Percentiles rank a stretch among this genome's conserved stretches.
Evolutionary conservation across 441 rosid species (phyloP).

Genomic region (Erodium texanum): DNA sequence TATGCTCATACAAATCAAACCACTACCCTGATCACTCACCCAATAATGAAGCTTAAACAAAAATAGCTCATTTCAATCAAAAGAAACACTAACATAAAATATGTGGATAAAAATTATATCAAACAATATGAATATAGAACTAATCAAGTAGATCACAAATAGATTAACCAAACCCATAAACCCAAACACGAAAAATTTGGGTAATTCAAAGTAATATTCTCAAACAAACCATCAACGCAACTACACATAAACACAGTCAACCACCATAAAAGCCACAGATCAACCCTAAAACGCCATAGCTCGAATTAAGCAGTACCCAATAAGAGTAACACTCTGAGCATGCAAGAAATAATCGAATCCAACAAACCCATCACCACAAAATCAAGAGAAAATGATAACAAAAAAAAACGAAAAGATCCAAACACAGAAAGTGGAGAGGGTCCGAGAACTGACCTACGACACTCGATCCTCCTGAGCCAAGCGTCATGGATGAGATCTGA

Average conservation of each 20-base stretch:
- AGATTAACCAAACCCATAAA: neutral
- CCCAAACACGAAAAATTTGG: neutral
- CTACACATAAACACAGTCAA: neutral
- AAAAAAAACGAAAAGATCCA: constrained; percentile 16
- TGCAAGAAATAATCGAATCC: constrained; percentile 1
- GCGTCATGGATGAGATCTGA: constrained; percentile 71
- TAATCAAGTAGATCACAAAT: neutral
- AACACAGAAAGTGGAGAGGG: no score
- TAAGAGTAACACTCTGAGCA: no score
- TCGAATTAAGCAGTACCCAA: neutral
- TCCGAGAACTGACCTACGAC: constrained; percentile 59
- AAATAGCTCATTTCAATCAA: neutral
- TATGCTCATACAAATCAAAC: neutral
- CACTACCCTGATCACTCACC: neutral
- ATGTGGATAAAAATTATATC: neutral
- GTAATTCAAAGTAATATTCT: neutral
- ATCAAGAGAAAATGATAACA: constrained; percentile 6
- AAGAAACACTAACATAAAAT: neutral
- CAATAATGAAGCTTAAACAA: neutral
- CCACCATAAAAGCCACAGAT: neutral
- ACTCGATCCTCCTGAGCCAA: constrained; percentile 96
- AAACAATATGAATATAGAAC: neutral
- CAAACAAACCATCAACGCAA: neutral
- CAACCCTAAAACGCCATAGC: neutral
- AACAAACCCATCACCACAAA: constrained; percentile 7